Base-by-base conservation (phyloP, 192 early-diverging fungal genomes). In the Coemansia sp. region DNA sequence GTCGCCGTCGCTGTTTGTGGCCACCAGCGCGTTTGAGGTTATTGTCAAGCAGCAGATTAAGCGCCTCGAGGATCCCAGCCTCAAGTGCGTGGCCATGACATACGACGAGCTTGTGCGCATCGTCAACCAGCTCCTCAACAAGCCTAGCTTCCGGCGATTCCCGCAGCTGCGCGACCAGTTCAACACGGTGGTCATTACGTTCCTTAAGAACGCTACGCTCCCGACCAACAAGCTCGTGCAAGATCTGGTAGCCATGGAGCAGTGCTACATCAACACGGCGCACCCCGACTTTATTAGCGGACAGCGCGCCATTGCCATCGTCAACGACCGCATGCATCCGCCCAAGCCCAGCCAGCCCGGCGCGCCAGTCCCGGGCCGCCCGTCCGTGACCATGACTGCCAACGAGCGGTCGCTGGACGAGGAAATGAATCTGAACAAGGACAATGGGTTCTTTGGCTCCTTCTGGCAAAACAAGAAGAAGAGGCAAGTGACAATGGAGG, bases 11-110 rank as follows among this genome's bases (percentile, higher is more conserved):
- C 82, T 99, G 18, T 99, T 99, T 82, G 94, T 99, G 38, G 93
- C 90, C 15, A 94, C 94, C 13, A 91, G 91, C 34, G 97, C 97
- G 10, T 99, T 99, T 61, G 92, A 95, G 70, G 90, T 94, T 18
- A 90, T 99, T 33, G 89, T 99, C 60, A 97, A 94, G 77, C 90
- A 99, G 78, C 97, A 99, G 80, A 98, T 99, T 74, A 91, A 90
- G 65, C 86, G 97, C 3, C 78, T 99, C 15, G 97, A 99, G 74
- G 95, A 98, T 27, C 97, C 97, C 21, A 88, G 91, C 60, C 78
- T 99, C 58, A 95, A 94, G 69, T 98, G 95, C 62, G 89, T 90
- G 25, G 80, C 84, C 29, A 87, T 99, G 84, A 88, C 95, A 8
- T 99, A 97, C 78, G 97, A 99, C 60, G 97, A 99, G 72, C 78